Base-by-base conservation (phyloP, 1,284 basidiomycete genomes). In the Trichosporon ovoides region DNA sequence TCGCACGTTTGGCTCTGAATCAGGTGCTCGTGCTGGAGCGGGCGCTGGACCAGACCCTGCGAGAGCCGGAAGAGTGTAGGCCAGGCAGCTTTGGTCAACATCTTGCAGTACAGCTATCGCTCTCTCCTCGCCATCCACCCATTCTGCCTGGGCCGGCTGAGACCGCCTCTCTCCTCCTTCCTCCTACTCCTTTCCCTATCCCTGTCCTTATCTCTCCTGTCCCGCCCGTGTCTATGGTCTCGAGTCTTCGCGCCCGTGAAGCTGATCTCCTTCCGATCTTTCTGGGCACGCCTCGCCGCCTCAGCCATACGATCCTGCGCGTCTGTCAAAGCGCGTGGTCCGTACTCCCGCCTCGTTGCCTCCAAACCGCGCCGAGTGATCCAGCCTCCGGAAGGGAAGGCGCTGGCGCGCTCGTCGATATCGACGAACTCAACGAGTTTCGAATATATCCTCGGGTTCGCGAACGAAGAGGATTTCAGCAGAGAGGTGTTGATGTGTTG, bases 401-500 rank as follows among this genome's bases (percentile, higher is more conserved):
- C 89, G 0, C 87, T 87, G 13, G 83, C 80, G 12, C 86, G 83
- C 74, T 98, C 95, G 69, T 94, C 87, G 13, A 96, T 86, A 59
- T 87, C 87, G 11, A 95, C 85, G 75, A 94, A 89, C 70, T 92
- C 87, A 58, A 98, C 76, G 1, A 98, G 84, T 66, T 93, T 91
- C 3, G 88, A 81, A 74, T 95, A 95, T 12, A 98, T 84, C 72
- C 96, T 89, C 0, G 95, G 95, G 69, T 98, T 98, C 28, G 91
- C 86, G 77, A 97, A 98, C 0, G 90, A 85, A 24, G 90, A 86
- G 64, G 88, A 91, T 9, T 85, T 83, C 84, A 94, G 88, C 35
- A 98, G 83, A 0, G 89, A 89, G 72, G 92, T 89, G 74, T 98
- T 98, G 80, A 96, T 97, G 72, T 96, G 93, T 63, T 86, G 86